Percentiles rank a stretch among this genome's conserved stretches.
These are phyloP conservation scores for Metschnikowia anglica DNA, from an alignment of 805 yeast genomes.

Conservation along the genomic window DNA sequence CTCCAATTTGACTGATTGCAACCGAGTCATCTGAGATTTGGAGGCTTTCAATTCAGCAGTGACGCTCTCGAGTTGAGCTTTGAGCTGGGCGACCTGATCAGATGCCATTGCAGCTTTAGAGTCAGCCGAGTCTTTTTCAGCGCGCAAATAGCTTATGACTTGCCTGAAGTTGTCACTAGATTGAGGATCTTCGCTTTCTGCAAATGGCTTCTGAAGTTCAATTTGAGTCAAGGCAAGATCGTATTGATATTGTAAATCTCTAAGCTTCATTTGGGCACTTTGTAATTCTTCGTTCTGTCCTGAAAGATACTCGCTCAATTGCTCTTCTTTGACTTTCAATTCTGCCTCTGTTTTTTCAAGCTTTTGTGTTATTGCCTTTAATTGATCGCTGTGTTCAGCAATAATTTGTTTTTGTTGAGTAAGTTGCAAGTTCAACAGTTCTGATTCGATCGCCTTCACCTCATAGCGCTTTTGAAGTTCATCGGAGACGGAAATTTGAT, in stretches of 20 bases:
- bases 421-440: conserved; percentile 15
- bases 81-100: conserved; percentile 55
- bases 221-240: conserved; percentile 66
- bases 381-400: not conserved
- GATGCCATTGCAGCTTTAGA: conserved; percentile 42
- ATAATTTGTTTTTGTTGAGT: conserved; percentile 12
- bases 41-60: conserved; percentile 53
- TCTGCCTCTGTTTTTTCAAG: conserved; percentile 36
- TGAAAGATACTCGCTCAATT: conserved; percentile 23
- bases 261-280: conserved; percentile 43
- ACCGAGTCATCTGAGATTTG: conserved; percentile 45
- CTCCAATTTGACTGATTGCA: conserved; percentile 21
- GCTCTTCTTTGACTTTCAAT: conserved; percentile 38
- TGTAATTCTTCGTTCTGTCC: conserved; percentile 37
- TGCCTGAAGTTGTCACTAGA: conserved; percentile 38
- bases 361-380: conserved; percentile 7
- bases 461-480: conserved; percentile 54
- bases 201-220: conserved; percentile 38
- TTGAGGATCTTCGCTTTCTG: conserved; percentile 13
- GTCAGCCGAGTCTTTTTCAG: conserved; percentile 71
- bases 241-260: conserved; percentile 67
- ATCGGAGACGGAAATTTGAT: conserved; percentile 47
- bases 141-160: conserved; percentile 61
- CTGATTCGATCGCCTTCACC: conserved; percentile 14
- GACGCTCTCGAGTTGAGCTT: conserved; percentile 48